Evolutionary conservation across 805 yeast species (phyloP).

Genomic region (Lachancea lanzarotensis): DNA sequence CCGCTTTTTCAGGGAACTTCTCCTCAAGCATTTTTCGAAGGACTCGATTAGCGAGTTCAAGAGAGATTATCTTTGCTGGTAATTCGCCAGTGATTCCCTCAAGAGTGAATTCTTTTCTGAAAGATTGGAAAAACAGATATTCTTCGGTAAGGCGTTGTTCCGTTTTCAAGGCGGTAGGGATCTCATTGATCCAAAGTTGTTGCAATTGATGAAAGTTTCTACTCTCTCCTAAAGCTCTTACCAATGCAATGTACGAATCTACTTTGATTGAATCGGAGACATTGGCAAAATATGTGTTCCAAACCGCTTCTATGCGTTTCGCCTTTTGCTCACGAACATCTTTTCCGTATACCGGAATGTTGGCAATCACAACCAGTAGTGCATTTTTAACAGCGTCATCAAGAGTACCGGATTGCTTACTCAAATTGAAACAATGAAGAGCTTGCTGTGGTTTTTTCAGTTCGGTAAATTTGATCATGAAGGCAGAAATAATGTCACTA

Average conservation of each 20-base stretch:
- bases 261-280: slow-evolving; percentile 8
- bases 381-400: slow-evolving; percentile 13
- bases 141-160: slow-evolving; percentile 17
- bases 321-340: slow-evolving; percentile 12
- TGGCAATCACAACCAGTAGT: slow-evolving; percentile 22
- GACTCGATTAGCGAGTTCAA: slow-evolving; percentile 21
- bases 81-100: slow-evolving; percentile 12
- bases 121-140: slow-evolving; percentile 15
- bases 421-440: slow-evolving; percentile 9
- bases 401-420: neutral
- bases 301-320: slow-evolving; percentile 27
- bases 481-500: slow-evolving; percentile 14
- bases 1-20: slow-evolving; percentile 9
- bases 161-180: slow-evolving; percentile 18
- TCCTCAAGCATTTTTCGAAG: slow-evolving; percentile 15
- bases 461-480: slow-evolving; percentile 21
- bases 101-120: slow-evolving; percentile 8
- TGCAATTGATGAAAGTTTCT: slow-evolving; percentile 15
- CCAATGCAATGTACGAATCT: slow-evolving; percentile 20
- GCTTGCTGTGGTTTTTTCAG: slow-evolving; percentile 18
- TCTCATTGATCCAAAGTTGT: slow-evolving; percentile 23
- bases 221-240: slow-evolving; percentile 19
- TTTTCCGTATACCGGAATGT: slow-evolving; percentile 10
- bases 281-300: slow-evolving; percentile 26
- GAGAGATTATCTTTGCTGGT: slow-evolving; percentile 15